These are phyloP conservation scores for Leucocoprinus sp. DNA, from an alignment of 768 basidiomycete genomes.

Conservation along the genomic window DNA sequence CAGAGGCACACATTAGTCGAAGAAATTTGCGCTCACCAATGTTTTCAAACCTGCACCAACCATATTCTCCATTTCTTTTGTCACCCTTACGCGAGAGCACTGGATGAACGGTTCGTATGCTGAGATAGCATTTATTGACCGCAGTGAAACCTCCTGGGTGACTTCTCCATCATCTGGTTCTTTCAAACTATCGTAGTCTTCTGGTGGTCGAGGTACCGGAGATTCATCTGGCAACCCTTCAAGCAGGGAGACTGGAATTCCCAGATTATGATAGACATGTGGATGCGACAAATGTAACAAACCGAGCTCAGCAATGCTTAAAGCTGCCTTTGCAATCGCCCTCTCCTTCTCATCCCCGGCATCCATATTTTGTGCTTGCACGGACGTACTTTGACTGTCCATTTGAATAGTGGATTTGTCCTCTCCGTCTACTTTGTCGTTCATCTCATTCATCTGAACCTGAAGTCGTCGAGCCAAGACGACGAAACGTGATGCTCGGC, in stretches of 20 bases:
- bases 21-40: constrained; percentile 43
- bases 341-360: constrained; percentile 78
- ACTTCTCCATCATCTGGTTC: constrained; percentile 10
- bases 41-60: constrained; percentile 71
- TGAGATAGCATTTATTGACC: constrained; percentile 65
- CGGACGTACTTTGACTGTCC: constrained; percentile 15
- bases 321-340: constrained; percentile 86
- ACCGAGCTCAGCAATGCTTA: constrained; percentile 90
- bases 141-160: constrained; percentile 41
- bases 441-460: constrained; percentile 73
- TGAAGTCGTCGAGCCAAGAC: constrained; percentile 77
- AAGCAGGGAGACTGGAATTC: constrained; percentile 38
- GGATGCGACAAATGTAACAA: constrained; percentile 20
- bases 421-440: constrained; percentile 17
- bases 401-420: constrained; percentile 15
- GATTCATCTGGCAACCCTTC: constrained; percentile 28
- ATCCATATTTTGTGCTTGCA: constrained; percentile 24
- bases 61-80: constrained; percentile 87
- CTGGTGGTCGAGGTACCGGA: background rate
- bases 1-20: background rate
- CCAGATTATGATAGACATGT: constrained; percentile 6
- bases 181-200: background rate
- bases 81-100: constrained; percentile 60
- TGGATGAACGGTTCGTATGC: constrained; percentile 67
- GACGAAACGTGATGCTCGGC: constrained; percentile 79